Evolutionary conservation across 257 asterid species (phyloP), one percentile per base, ranked within the genome.

Genomic region (Ballota nigra): DNA sequence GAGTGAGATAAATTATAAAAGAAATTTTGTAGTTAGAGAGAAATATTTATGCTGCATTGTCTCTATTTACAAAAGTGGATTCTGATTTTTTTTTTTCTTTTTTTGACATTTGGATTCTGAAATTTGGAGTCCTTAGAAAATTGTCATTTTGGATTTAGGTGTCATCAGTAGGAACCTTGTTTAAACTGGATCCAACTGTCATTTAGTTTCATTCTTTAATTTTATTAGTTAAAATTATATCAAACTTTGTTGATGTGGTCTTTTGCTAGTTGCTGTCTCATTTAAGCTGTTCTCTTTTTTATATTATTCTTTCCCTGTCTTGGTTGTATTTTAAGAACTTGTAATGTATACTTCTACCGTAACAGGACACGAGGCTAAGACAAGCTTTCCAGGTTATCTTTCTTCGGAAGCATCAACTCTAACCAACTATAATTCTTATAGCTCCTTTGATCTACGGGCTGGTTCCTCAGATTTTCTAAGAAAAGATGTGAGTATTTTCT

Each of bases 341-440:
- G 51, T 67, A 68, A 72, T 72, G 40, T 26, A 69, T 75, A 22
- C 69, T 70, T 62, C 31, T 68, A 13, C 72, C 31, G 69, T 40
- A 60, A 55, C 86, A 82, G 89, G 83, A 41, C 78, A 67, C 89
- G 59, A 68, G 53, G 79, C 77, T 11, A 79, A 56, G 68, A 56
- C 81, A 24, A 81, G 63, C 67, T 81, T 85, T 79, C 87, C 89
- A 9, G 93, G 93, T 36, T 75, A 83, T 77, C 74, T 82, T 51
- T 34, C 87, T n/a, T 76, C 91, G 1, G 93, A 89, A 73, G 67
- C 80, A 20, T 78, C 96, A 73, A 61, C 81, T 15, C 52, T 79
- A 71, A 73, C 79, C 29, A 58, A 82, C 70, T 67, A 71, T 72
- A 74, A 75, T 68, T 80, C 77, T 23, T 66, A 85, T 80, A 75